These are phyloP conservation scores for Beauveria scarabaeidicola DNA, from an alignment of 2,329 filamentous ascomycete species.

Conservation along the genomic window DNA sequence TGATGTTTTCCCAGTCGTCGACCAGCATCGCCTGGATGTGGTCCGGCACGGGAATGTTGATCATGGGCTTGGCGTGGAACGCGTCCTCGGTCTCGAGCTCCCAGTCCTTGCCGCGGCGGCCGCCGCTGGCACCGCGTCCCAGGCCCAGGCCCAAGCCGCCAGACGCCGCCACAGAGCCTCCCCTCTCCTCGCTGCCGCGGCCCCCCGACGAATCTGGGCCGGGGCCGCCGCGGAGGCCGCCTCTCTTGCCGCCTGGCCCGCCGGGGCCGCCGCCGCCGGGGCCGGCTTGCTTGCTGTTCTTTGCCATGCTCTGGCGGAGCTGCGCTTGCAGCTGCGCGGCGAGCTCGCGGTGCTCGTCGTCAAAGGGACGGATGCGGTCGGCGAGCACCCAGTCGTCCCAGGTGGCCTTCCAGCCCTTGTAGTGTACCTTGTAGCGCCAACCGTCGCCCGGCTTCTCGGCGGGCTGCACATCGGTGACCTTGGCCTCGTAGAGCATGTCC, in stretches of 20 bases:
- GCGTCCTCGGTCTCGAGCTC: constrained; percentile 86
- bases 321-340: constrained; percentile 65
- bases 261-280: constrained; percentile 15
- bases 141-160: constrained; percentile 29
- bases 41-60: constrained; percentile 81
- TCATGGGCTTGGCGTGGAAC: constrained; percentile 75
- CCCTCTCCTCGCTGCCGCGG: constrained; percentile 70
- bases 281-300: constrained; percentile 37
- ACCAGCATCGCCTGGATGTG: constrained; percentile 86
- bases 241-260: constrained; percentile 1
- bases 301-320: constrained; percentile 50
- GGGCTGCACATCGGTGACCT: constrained; percentile 70
- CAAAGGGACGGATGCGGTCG: constrained; percentile 89
- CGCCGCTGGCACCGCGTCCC: constrained; percentile 54
- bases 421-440: constrained; percentile 88
- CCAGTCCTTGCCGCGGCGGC: constrained; percentile 68
- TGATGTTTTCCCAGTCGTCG: constrained; percentile 98
- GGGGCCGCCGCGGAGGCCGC: constrained; percentile 14
- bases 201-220: constrained; percentile 42
- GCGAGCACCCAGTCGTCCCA: constrained; percentile 98
- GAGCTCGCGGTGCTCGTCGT: constrained; percentile 88
- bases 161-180: constrained; percentile 42
- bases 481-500: constrained; percentile 95
- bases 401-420: constrained; percentile 99
- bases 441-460: constrained; percentile 62